Evolutionary conservation across 495 filamentous ascomycete genomes (phyloP).

Genomic region (Hypoxylon cercidicola): DNA sequence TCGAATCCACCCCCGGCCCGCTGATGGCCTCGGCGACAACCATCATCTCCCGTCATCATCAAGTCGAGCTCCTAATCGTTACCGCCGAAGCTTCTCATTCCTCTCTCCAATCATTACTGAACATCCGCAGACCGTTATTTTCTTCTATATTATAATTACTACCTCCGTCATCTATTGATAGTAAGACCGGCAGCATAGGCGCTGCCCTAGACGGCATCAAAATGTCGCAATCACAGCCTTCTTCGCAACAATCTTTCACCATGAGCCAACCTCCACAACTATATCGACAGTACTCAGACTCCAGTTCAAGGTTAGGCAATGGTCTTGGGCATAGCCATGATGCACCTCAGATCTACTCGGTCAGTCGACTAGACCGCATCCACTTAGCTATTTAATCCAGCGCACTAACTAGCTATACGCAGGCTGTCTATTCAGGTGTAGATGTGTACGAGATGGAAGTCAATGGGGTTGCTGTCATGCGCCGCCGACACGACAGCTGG

Average conservation of each 20-base stretch:
- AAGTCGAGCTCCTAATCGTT: background rate
- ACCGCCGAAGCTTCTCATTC: conserved; percentile 9
- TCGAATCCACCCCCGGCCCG: conserved; percentile 16
- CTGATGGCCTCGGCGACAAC: conserved; percentile 35
- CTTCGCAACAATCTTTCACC: conserved; percentile 61
- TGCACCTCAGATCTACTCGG: conserved; percentile 81
- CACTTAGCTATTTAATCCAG: conserved; percentile 10
- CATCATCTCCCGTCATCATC: conserved; percentile 24
- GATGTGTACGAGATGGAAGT: conserved; percentile 98
- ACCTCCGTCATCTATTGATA: conserved; percentile 52
- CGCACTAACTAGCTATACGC: conserved; percentile 33
- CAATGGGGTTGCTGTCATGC: conserved; percentile 91
- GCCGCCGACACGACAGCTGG: conserved; percentile 90
- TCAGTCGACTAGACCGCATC: conserved; percentile 50
- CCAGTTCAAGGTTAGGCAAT: conserved; percentile 53
- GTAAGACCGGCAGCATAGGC: conserved; percentile 58
- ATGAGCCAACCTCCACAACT: conserved; percentile 55
- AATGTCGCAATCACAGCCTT: conserved; percentile 59
- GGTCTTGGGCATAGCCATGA: conserved; percentile 61
- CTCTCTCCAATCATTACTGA: conserved; percentile 3
- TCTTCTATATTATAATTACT: conserved; percentile 25
- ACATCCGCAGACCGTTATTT: conserved; percentile 23
- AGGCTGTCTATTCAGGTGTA: conserved; percentile 96
- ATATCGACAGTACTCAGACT: conserved; percentile 53
- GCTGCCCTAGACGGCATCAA: conserved; percentile 46